Base-by-base conservation (phyloP, 73 alveolate species). In the Blepharisma japonicum region DNA sequence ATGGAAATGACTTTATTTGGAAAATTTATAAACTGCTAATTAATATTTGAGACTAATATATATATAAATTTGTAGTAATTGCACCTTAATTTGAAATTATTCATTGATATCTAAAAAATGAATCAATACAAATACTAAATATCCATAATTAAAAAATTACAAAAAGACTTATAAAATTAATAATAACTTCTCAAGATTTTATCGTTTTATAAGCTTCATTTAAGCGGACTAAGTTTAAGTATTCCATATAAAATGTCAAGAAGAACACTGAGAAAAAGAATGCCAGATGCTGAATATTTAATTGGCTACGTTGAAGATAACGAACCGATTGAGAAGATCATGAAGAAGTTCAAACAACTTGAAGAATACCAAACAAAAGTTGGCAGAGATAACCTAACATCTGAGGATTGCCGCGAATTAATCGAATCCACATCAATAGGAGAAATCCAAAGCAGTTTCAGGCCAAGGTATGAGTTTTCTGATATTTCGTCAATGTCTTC, bases 401-500 rank as follows among this genome's bases (percentile, higher is more conserved):
- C 74, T 18, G 74, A 61, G 14, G 74, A 61, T 25, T 61, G 74
- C 74, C 74, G 74, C 21, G 70, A 45, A 46, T 50, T 45, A 21
- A 72, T 46, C 27, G 20, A 42, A 21, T 27, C 14, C 66, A 47
- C 77, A 72, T 11, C 45, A 21, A 27, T 20, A 8, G 51, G 70
- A 45, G 45, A 7, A 25, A 50, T 50, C 42, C 8, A 25, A 21
- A 50, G 45, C 6, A 20, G 7, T 50, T 55, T 72, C 77, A 23
- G 51, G 14, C 77, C 51, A n/a, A 38, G 48, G 45, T 20, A 38
- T 46, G 82, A 38, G 8, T 68, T 55, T 81, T 68, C 25, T 6
- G 78, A 55, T 14, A 55, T 71, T 56, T 92, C 77, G 49, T 84
- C 94, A 47, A 72, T 56, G 50, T 82, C 78, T 78, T 80, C 77